phyloP scores from a whole-genome alignment of 108 stramenopile species.

The Cyclotella sp. region DNA sequence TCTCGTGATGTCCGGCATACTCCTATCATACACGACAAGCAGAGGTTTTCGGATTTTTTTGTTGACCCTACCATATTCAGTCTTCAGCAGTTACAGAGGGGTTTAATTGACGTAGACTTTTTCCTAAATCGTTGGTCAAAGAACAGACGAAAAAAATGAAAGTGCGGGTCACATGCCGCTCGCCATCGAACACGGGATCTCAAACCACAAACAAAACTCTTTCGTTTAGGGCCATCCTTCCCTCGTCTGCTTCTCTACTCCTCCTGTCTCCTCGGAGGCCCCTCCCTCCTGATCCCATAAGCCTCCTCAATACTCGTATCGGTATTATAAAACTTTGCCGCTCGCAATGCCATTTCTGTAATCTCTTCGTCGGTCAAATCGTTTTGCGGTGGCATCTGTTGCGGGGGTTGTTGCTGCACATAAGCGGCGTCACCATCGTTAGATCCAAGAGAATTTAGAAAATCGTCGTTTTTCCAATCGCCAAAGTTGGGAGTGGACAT shows the following conservation, averaged over 20 bases:
- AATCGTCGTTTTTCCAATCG: slow-evolving; percentile 27
- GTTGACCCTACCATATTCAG: too few species aligned
- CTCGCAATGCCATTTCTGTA: slow-evolving; percentile 29
- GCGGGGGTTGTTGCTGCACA: not conserved
- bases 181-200: too few species aligned
- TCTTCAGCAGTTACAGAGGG: too few species aligned
- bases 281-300: slow-evolving; percentile 16
- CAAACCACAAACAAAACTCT: too few species aligned
- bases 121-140: too few species aligned
- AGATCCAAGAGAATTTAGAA: slow-evolving; percentile 3
- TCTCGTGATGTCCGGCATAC: too few species aligned
- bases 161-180: too few species aligned
- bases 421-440: not conserved
- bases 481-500: slow-evolving; percentile 3
- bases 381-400: not conserved
- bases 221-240: too few species aligned
- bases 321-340: slow-evolving; percentile 36
- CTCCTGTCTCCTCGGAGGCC: slow-evolving; percentile 21
- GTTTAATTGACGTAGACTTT: too few species aligned
- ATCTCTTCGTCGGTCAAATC: slow-evolving; percentile 41
- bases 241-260: not conserved
- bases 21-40: too few species aligned
- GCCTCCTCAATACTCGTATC: slow-evolving; percentile 27
- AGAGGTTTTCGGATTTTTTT: too few species aligned
- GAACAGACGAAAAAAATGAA: too few species aligned